Base-by-base conservation (phyloP, 164 flowering plant species). In the Liriodendron chinense region DNA sequence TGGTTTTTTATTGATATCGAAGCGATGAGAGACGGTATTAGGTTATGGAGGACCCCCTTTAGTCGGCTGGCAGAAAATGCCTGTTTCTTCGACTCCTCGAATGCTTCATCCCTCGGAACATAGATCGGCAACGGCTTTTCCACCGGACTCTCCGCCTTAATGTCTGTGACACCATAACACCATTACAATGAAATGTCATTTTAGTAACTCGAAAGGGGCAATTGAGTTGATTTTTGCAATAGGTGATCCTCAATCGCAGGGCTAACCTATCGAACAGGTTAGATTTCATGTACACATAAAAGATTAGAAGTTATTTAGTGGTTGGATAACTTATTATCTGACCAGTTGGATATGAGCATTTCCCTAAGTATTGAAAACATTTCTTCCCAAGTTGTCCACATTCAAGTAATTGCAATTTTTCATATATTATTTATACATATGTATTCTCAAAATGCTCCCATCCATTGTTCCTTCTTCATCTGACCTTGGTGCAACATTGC, bases 101-200 rank as follows among this genome's bases (percentile, higher is more conserved):
- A 96, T 23, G 91, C 97, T 75, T 96, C 99, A 22, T 96, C 99
- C 67, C 98, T 84, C 0, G 99, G 99, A 56, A 91, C 93, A 62
- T 96, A 96, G 76, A 91, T 83, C 28, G 98, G 99, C 72, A 82
- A 68, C 57, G 99, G 99, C 89, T 92, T 90, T 92, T 96, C 99
- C 50, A 94, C 88, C 1, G 98, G 72, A 77, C 90, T 86, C 87
- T 96, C 99, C 1, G 86, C 85, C 7, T 57, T 26, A 75, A 86
- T 78, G 80, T 94, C 99, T 96, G 86, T 3, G 12, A 12, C 14
- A 78, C 65, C 70, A 34, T 34, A 7, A 7, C 43, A 34, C 43
- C 43, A 34, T 34, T 6, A 34, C 0, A 7, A 73, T 7, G 43
- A 34, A 34, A 34, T 34, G 43, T 34, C 7, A 0, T 34, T 34